Evolutionary conservation across 331 rosid genomes (phyloP).

Genomic region (Acacia concinna): DNA sequence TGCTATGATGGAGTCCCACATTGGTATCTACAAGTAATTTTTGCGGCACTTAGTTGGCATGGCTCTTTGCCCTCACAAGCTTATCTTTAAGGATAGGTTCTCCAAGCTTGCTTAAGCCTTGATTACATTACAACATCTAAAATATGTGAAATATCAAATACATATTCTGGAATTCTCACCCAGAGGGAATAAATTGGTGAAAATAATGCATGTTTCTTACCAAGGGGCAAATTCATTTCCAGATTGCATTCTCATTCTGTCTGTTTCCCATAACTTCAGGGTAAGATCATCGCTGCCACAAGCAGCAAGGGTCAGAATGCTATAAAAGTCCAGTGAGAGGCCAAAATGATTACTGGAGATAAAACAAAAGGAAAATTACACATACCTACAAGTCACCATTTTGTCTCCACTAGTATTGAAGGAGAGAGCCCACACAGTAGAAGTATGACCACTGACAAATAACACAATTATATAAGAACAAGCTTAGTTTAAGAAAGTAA

Average conservation of each 20-base stretch:
- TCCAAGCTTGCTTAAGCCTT: background rate
- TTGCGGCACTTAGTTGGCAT: background rate
- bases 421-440: constrained; percentile 71
- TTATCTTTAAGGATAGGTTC: background rate
- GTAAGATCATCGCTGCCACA: constrained; percentile 66
- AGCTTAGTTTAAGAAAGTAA: background rate
- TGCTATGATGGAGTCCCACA: background rate
- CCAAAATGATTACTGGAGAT: background rate
- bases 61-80: background rate
- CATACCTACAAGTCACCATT: constrained; percentile 78
- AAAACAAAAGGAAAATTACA: background rate
- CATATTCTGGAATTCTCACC: background rate
- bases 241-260: constrained; percentile 39
- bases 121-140: background rate
- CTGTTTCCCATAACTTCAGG: constrained; percentile 64
- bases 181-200: background rate
- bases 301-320: background rate
- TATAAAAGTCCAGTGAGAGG: background rate
- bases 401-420: constrained; percentile 63
- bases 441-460: constrained; percentile 59
- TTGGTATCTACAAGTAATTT: background rate
- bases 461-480: constrained; percentile 19
- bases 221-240: constrained; percentile 49
- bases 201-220: constrained; percentile 42
- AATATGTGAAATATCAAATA: background rate